Conservation (phyloP, 1,284 basidiomycete genomes). For the Agaricales sp. region DNA sequence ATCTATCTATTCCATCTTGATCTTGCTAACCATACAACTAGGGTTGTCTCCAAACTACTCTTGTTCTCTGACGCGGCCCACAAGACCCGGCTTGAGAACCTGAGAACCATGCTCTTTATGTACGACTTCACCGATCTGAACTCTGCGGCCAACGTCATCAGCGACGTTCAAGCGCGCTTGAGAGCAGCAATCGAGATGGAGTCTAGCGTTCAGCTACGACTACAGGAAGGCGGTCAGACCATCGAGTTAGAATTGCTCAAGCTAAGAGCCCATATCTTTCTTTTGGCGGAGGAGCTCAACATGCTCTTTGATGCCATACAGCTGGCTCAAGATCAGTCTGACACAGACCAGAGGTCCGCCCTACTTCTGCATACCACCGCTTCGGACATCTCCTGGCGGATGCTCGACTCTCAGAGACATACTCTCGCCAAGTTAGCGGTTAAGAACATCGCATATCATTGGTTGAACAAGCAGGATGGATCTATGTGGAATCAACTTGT, state of each 20-base stretch:
- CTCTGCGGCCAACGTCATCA: constrained; percentile 61
- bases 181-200: constrained; percentile 59
- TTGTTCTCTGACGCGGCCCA: constrained; percentile 85
- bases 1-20: background rate
- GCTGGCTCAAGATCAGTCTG: constrained; percentile 67
- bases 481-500: constrained; percentile 76
- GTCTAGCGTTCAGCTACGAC: constrained; percentile 33
- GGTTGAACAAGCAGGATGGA: constrained; percentile 85
- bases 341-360: constrained; percentile 73
- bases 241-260: constrained; percentile 54
- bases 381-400: constrained; percentile 87
- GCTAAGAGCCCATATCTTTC: constrained; percentile 66
- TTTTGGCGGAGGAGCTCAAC: constrained; percentile 74
- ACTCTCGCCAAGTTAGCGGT: constrained; percentile 85
- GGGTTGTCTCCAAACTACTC: constrained; percentile 80
- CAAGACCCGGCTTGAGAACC: constrained; percentile 62
- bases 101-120: constrained; percentile 81
- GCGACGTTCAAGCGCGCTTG: constrained; percentile 67
- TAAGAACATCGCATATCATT: constrained; percentile 71
- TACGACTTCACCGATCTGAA: constrained; percentile 84
- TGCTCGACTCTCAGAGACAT: constrained; percentile 71
- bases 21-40: no score
- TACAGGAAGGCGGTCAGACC: constrained; percentile 29
- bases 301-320: constrained; percentile 88
- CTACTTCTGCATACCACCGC: constrained; percentile 77